Evolutionary conservation across 805 yeast species (phyloP).

Genomic region (Metschnikowia henanensis): DNA sequence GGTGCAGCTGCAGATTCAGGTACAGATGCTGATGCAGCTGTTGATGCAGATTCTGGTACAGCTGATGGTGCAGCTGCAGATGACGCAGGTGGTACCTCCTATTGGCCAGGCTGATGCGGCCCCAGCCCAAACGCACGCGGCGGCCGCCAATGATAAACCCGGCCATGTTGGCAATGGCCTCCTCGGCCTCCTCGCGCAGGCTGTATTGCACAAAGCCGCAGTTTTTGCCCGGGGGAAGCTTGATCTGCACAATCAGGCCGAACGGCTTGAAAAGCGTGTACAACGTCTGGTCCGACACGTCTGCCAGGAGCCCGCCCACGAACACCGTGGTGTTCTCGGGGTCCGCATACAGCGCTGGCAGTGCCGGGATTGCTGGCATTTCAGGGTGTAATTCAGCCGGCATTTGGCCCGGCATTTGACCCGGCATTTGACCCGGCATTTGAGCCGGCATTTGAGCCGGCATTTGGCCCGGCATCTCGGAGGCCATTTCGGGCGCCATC

Average conservation of each 20-base stretch:
- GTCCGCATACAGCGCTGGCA: not conserved
- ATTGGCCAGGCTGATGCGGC: slow-evolving; percentile 47
- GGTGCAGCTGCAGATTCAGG: too few species aligned
- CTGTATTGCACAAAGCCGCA: slow-evolving; percentile 89
- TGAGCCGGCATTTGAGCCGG: not conserved
- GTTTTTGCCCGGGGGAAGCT: slow-evolving; percentile 77
- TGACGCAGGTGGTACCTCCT: slow-evolving; percentile 27
- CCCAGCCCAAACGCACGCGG: slow-evolving; percentile 86
- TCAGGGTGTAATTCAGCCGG: too few species aligned
- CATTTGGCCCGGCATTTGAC: too few species aligned
- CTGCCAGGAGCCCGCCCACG: slow-evolving; percentile 72
- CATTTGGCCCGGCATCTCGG: not conserved
- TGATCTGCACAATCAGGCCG: slow-evolving; percentile 68
- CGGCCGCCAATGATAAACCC: slow-evolving; percentile 87
- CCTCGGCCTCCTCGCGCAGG: slow-evolving; percentile 78
- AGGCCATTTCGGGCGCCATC: not conserved
- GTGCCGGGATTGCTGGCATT: too few species aligned
- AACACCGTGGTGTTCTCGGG: slow-evolving; percentile 69
- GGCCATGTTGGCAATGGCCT: slow-evolving; percentile 84
- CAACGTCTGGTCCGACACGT: slow-evolving; percentile 61
- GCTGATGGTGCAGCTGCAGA: too few species aligned
- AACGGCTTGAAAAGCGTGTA: slow-evolving; percentile 66
- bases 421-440: too few species aligned
- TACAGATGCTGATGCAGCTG: too few species aligned
- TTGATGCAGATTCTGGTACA: too few species aligned